A percentile compares a stretch with the other conserved stretches of the same genome.
Conservation (phyloP, 2,329 filamentous ascomycete genomes). For the Penicillium sp. region DNA sequence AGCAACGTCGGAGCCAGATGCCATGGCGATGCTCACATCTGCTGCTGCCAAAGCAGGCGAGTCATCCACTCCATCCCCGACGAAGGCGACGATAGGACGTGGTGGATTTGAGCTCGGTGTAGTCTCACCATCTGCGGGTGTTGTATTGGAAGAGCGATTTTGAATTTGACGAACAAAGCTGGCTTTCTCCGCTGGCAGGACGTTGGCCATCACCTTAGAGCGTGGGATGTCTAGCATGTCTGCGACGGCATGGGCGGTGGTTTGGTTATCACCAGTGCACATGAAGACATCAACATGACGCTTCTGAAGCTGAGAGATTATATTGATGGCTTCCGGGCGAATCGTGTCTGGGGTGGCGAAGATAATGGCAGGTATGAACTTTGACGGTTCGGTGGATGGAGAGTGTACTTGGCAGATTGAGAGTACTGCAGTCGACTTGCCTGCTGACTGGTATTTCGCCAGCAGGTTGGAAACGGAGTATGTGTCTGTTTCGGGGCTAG, state of each 20-base stretch:
- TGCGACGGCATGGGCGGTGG: constrained; percentile 78
- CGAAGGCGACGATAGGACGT: constrained; percentile 70
- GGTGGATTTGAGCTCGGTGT: constrained; percentile 3
- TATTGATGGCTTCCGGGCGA: constrained; percentile 65
- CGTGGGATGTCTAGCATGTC: constrained; percentile 68
- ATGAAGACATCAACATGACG: constrained; percentile 78
- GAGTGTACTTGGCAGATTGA: constrained; percentile 33
- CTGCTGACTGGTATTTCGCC: constrained; percentile 40
- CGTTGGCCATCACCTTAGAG: constrained; percentile 77
- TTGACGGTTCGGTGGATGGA: constrained; percentile 11
- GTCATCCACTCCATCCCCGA: constrained; percentile 85
- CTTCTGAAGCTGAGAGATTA: constrained; percentile 63
- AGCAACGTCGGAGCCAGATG: constrained; percentile 77
- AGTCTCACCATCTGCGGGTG: neutral
- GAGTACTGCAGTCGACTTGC: constrained; percentile 47
- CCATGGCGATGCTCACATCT: constrained; percentile 79
- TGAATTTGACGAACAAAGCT: constrained; percentile 41
- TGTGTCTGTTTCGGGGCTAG: constrained; percentile 32
- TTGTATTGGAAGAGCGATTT: constrained; percentile 12
- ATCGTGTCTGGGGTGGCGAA: constrained; percentile 80
- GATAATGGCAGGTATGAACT: constrained; percentile 55
- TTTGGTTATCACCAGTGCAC: constrained; percentile 87
- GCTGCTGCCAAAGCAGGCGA: constrained; percentile 75
- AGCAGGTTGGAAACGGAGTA: constrained; percentile 36
- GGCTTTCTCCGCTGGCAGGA: constrained; percentile 77